phyloP scores from a whole-genome alignment of 2,329 filamentous ascomycete species.

The Cercospora beticola region DNA sequence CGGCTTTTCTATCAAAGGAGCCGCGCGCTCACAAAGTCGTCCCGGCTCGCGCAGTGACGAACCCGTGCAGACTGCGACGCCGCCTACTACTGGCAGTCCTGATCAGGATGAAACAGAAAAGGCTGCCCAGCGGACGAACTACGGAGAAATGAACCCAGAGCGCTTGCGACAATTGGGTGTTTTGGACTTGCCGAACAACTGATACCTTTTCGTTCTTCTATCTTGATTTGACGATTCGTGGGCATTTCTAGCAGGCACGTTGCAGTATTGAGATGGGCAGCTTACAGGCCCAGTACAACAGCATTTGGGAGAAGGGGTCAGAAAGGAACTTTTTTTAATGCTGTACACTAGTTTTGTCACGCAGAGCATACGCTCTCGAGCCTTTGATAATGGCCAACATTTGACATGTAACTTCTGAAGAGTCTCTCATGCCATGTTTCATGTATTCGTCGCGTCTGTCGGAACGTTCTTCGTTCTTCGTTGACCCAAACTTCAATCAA shows the following conservation, averaged over 20 bases:
- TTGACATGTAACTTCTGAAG: neutral
- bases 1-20: slow-evolving; percentile 33
- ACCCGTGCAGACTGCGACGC: slow-evolving; percentile 49
- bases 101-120: slow-evolving; percentile 36
- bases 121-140: slow-evolving; percentile 28
- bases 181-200: slow-evolving; percentile 30
- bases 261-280: neutral
- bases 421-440: slow-evolving; percentile 2
- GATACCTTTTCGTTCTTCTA: neutral
- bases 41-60: slow-evolving; percentile 30
- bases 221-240: slow-evolving; percentile 6
- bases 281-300: slow-evolving; percentile 6
- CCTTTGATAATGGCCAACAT: slow-evolving; percentile 8
- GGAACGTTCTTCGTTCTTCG: neutral
- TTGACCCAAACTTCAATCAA: slow-evolving; percentile 39
- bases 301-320: slow-evolving; percentile 7
- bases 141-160: slow-evolving; percentile 39
- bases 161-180: slow-evolving; percentile 38
- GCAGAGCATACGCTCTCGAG: slow-evolving; percentile 5
- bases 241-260: neutral
- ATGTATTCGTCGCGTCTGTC: neutral
- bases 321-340: slow-evolving; percentile 14
- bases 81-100: slow-evolving; percentile 41
- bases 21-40: slow-evolving; percentile 24
- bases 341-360: slow-evolving; percentile 27